These are phyloP conservation scores for Trichoderma aggressivum DNA, from an alignment of 2,329 filamentous ascomycete species.

Conservation along the genomic window DNA sequence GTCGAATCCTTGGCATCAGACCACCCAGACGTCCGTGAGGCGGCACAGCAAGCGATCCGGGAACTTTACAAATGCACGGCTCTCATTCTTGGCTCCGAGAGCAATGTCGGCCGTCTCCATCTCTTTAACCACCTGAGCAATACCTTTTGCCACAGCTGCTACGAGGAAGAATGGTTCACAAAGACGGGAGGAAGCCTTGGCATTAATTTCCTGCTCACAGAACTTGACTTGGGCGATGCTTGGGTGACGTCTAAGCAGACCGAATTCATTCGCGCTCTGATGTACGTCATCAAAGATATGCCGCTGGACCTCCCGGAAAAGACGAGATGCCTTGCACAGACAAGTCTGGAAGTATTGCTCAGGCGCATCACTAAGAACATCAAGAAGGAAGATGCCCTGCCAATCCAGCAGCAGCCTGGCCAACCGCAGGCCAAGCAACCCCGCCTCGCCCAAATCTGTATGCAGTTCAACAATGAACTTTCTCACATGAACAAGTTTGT, in stretches of 20 bases:
- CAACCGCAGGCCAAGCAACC: conserved; percentile 49
- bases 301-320: conserved; percentile 89
- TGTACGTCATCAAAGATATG: conserved; percentile 98
- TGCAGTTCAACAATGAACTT: conserved; percentile 81
- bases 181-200: conserved; percentile 91
- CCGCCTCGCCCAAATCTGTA: conserved; percentile 73
- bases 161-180: conserved; percentile 98
- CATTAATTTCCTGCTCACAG: conserved; percentile 82
- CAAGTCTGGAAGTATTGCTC: conserved; percentile 76
- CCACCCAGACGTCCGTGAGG: conserved; percentile 72
- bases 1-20: conserved; percentile 89
- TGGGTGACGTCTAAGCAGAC: conserved; percentile 83
- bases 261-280: conserved; percentile 84
- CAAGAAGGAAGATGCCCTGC: conserved; percentile 67
- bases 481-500: conserved; percentile 96
- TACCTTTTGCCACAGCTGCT: conserved; percentile 89
- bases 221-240: conserved; percentile 75
- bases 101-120: conserved; percentile 68
- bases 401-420: conserved; percentile 37
- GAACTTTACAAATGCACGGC: conserved; percentile 73
- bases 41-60: conserved; percentile 73
- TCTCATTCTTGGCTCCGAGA: conserved; percentile 73
- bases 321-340: conserved; percentile 77
- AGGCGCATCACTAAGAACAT: conserved; percentile 73
- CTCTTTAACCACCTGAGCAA: conserved; percentile 83